Percentiles rank a stretch among this genome's conserved stretches.
These are phyloP conservation scores for Neurospora tetraspora DNA, from an alignment of 495 filamentous ascomycete genomes.

Conservation along the genomic window DNA sequence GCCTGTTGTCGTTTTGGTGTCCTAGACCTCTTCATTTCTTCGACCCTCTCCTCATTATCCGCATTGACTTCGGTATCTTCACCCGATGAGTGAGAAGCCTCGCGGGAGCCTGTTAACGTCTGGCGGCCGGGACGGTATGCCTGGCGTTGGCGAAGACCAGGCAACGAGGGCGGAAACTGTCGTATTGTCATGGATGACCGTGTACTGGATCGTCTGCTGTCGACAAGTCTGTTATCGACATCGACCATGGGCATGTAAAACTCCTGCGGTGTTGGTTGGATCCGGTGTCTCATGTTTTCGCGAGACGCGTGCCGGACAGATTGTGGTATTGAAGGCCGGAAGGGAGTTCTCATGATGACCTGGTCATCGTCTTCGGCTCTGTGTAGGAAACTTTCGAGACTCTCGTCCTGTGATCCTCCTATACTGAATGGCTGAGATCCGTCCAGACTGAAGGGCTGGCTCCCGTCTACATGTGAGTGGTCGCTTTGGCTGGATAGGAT, in stretches of 20 bases:
- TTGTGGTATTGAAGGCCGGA: conserved; percentile 32
- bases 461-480: conserved; percentile 26
- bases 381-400: conserved; percentile 31
- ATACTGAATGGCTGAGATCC: conserved; percentile 24
- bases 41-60: background rate
- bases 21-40: background rate
- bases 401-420: conserved; percentile 36
- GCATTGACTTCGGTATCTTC: background rate
- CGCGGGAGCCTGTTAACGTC: background rate
- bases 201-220: conserved; percentile 12
- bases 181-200: conserved; percentile 17
- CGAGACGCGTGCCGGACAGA: conserved; percentile 25
- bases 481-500: conserved; percentile 25
- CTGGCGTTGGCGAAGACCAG: conserved; percentile 18
- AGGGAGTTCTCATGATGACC: conserved; percentile 32
- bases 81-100: background rate
- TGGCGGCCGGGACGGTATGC: conserved; percentile 3
- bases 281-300: conserved; percentile 22
- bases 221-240: conserved; percentile 10
- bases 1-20: background rate
- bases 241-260: conserved; percentile 35
- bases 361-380: conserved; percentile 34
- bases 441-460: conserved; percentile 24
- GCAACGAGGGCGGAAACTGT: conserved; percentile 7
- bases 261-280: conserved; percentile 17